phyloP scores from a whole-genome alignment of 2,329 filamentous ascomycete species.

The Fusarium stilboides region DNA sequence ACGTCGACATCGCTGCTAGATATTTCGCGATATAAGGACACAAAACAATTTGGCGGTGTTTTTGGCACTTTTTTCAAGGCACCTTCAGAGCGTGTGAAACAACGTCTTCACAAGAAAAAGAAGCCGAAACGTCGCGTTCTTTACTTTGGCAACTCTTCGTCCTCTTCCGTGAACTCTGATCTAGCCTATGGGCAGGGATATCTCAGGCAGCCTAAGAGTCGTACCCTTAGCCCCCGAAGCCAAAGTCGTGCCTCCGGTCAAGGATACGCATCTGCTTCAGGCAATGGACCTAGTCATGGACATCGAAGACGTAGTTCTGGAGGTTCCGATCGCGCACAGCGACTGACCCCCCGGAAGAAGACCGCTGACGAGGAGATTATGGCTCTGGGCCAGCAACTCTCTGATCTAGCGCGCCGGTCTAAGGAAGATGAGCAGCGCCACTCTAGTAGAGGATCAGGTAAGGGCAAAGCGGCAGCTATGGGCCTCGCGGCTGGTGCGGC shows the following conservation, averaged over 20 bases:
- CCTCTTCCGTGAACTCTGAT: slow-evolving; percentile 77
- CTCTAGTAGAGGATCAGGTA: slow-evolving; percentile 52
- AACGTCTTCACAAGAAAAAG: slow-evolving; percentile 57
- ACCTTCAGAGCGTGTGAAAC: slow-evolving; percentile 64
- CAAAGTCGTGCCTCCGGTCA: slow-evolving; percentile 42
- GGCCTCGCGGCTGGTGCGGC: slow-evolving; percentile 56
- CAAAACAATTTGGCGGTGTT: slow-evolving; percentile 66
- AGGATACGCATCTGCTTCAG: slow-evolving; percentile 28
- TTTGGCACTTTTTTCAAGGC: slow-evolving; percentile 75
- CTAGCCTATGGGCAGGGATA: slow-evolving; percentile 77
- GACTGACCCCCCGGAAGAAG: slow-evolving; percentile 48
- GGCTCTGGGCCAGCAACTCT: slow-evolving; percentile 68
- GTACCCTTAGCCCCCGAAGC: slow-evolving; percentile 49
- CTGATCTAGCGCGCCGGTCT: slow-evolving; percentile 66
- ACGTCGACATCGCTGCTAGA: slow-evolving; percentile 75
- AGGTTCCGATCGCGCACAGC: slow-evolving; percentile 37
- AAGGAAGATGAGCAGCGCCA: slow-evolving; percentile 65
- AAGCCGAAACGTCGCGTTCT: slow-evolving; percentile 69
- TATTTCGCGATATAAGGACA: slow-evolving; percentile 70
- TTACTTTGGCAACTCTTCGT: slow-evolving; percentile 74
- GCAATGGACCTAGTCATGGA: slow-evolving; percentile 27
- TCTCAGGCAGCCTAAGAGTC: slow-evolving; percentile 59
- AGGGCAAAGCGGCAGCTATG: slow-evolving; percentile 42
- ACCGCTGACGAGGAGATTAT: slow-evolving; percentile 72
- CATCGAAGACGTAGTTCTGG: slow-evolving; percentile 40